Evolutionary conservation across 306 rosid species (phyloP).

Genomic region (Cicer yamashitae): DNA sequence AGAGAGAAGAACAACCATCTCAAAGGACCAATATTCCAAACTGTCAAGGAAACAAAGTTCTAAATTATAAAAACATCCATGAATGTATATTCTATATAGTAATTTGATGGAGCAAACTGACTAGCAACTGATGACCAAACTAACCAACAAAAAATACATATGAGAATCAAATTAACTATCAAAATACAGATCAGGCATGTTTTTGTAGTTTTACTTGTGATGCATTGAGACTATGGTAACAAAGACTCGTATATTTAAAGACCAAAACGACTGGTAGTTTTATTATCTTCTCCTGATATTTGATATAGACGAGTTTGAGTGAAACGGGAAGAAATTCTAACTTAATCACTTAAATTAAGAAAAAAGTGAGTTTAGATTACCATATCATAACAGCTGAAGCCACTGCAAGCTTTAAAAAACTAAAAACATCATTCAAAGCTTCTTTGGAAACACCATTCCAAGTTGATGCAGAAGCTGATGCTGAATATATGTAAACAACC

Average conservation of each 20-base stretch:
- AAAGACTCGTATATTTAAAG: no score
- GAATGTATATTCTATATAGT: no score
- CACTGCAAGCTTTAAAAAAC: conserved; percentile 60
- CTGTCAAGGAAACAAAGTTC: conserved; percentile 44
- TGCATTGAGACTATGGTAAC: no score
- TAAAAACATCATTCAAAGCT: conserved; percentile 54
- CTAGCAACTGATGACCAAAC: no score
- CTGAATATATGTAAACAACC: conserved; percentile 47
- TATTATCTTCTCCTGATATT: no score
- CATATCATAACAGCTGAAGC: conserved; percentile 74
- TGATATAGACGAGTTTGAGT: not conserved
- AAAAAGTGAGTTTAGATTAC: conserved; percentile 34
- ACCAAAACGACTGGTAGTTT: no score
- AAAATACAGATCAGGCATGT: no score
- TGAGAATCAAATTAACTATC: no score
- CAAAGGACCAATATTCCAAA: conserved; percentile 65
- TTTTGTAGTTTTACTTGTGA: no score
- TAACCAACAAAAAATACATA: no score
- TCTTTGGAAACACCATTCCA: conserved; percentile 67
- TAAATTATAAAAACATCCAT: not conserved
- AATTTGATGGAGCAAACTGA: no score
- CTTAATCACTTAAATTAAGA: not conserved
- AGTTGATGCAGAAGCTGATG: conserved; percentile 54
- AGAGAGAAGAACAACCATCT: conserved; percentile 73
- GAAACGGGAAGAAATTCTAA: not conserved